These are phyloP conservation scores for Sporisorium sorghi DNA, from an alignment of 1,284 basidiomycete species.

Conservation along the genomic window DNA sequence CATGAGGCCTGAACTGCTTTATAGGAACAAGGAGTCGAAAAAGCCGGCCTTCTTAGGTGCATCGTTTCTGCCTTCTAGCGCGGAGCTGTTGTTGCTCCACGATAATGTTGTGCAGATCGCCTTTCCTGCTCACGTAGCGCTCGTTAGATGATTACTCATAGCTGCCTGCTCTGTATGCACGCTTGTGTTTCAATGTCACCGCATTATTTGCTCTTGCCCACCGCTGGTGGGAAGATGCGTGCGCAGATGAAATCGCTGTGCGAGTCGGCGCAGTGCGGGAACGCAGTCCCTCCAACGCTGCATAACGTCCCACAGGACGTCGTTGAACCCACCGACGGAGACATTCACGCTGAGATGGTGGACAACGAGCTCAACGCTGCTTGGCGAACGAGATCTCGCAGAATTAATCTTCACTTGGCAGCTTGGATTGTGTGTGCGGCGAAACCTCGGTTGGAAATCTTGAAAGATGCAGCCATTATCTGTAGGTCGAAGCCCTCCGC, in stretches of 20 bases:
- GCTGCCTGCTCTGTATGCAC: not conserved
- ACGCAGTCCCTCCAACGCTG: not conserved
- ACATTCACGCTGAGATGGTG: no score
- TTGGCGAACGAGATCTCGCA: no score
- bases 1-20: not conserved
- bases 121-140: not conserved
- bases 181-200: not conserved
- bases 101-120: not conserved
- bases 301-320: no score
- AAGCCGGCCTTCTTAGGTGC: slow-evolving; percentile 8
- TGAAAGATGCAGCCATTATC: no score
- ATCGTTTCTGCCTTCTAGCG: not conserved
- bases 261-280: not conserved
- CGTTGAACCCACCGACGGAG: no score
- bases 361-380: no score
- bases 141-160: no score
- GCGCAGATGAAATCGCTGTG: not conserved
- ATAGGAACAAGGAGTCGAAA: no score
- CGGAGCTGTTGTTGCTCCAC: not conserved
- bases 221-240: not conserved
- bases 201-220: not conserved
- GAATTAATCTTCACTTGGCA: no score
- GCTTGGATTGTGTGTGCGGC: no score
- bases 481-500: no score
- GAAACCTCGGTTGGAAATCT: no score